Evolutionary conservation across 495 filamentous ascomycete genomes (phyloP), one percentile per base, ranked within the genome.

Genomic region (Parachaetomium inaequale): DNA sequence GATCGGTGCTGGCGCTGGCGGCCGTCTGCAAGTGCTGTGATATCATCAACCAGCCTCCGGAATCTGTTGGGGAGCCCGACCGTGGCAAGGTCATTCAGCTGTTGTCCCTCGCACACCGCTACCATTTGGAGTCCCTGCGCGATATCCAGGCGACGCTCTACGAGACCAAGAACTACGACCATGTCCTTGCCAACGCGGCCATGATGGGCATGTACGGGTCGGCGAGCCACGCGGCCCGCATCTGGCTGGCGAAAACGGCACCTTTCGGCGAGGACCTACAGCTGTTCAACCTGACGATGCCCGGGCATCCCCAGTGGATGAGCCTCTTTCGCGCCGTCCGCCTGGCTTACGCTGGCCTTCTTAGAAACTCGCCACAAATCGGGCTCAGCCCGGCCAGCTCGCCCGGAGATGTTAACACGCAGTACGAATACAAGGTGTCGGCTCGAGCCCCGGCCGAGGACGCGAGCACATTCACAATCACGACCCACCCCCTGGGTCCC

Each of bases 171-270:
- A 56, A 73, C 4, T 69, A 72, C 14, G 75, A 79, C 62, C 56
- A 70, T 51, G 62, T 77, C 4, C 73, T 80, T 7, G 75, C 76
- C 17, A 80, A 78, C 58, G 75, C 78, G 1, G 74, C 76, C 10
- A 64, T 80, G 66, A 80, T 80, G 76, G 76, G 72, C 25, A 66
- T 80, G 67, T 79, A 80, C 56, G 76, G 72, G 6, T 77, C 76
- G 4, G 73, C 62, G 6, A 78, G 71, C 54, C 75, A 79, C 43
- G 69, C 66, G 14, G 61, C 72, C 21, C 70, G 76, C 34, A 74
- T 79, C 28, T 71, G 69, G 68, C 63, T 79, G 6, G 68, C 69
- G 4, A 68, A 66, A 19, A 76, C 67, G 14, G 69, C 71, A n/a
- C 64, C 62, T 10, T 55, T 68, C 21, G 42, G 42, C n/a, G 42